Evolutionary conservation across 768 basidiomycete genomes (phyloP), one percentile per base, ranked within the genome.

Genomic region (Coprinopsis cinerea): DNA sequence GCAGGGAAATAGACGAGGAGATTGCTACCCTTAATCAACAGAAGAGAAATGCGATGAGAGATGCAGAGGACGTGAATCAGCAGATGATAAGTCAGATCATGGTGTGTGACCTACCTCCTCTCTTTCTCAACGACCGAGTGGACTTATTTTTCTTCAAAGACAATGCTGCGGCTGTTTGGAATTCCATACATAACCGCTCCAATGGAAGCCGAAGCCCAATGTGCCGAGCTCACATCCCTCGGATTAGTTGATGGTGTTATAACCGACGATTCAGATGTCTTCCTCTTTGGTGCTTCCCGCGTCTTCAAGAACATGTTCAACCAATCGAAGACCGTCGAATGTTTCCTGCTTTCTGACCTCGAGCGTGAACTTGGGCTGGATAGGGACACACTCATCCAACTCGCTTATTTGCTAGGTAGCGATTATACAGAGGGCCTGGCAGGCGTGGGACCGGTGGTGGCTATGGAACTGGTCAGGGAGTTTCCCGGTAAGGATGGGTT

Each of bases 281-380:
- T 99, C 68, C 83, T 99, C 43, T 99, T 99, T 57, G 96, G 96
- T 26, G 95, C 92, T 20, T 68, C 79, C 56, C 85, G 92, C n/a
- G 91, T 98, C 17, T 96, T 88, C 77, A 96, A 95, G 69, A 98
- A 99, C 64, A 95, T 99, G 88, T 99, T 99, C 73, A 97, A 98
- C 64, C 95, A 98, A 66, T 88, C 90, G 42, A 97, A 98, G 73
- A 97, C 93, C 2, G 96, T 97, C 48, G 96, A 99, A 67, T 93
- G 92, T 62, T 99, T 96, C 73, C 71, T 96, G 28, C 69, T 82
- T 1, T 66, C 80, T 4, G 96, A 99, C 62, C 77, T 98, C 43
- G 77, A 77, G 32, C 78, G 93, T 36, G 96, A 99, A 64, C 74
- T 99, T 9, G 86, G 90, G 4, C 72, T 98, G 20, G 85, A 89